Percentiles rank a stretch among this genome's conserved stretches.
Conservation (phyloP, 441 rosid genomes). For the Omphalea diandra region DNA sequence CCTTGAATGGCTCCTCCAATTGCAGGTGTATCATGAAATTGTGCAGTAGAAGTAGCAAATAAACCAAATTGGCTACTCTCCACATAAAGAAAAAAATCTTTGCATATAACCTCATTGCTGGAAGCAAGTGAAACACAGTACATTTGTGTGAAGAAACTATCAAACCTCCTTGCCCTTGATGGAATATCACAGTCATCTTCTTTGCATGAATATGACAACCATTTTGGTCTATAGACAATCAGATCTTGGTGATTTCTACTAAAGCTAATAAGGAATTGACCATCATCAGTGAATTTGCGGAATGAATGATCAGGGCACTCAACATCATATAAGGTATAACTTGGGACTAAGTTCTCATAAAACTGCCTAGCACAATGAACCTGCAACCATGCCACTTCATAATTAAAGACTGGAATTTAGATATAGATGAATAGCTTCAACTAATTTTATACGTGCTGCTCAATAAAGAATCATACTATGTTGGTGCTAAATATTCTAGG, state of each 20-base stretch:
- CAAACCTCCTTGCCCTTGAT: constrained; percentile 63
- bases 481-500: background rate
- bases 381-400: constrained; percentile 40
- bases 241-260: constrained; percentile 82
- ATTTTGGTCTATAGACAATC: constrained; percentile 85
- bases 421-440: constrained; percentile 5
- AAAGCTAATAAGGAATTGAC: constrained; percentile 85
- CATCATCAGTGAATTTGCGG: constrained; percentile 94
- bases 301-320: constrained; percentile 89
- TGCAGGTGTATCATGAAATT: constrained; percentile 78
- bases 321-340: constrained; percentile 74
- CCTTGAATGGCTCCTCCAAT: constrained; percentile 72
- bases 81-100: constrained; percentile 85
- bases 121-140: constrained; percentile 77
- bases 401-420: constrained; percentile 7
- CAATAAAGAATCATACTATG: background rate
- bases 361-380: constrained; percentile 77
- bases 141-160: constrained; percentile 81
- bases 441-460: background rate
- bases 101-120: constrained; percentile 78
- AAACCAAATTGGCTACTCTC: constrained; percentile 66
- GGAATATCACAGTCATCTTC: constrained; percentile 67
- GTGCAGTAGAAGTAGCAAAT: constrained; percentile 91
- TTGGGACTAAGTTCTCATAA: constrained; percentile 92
- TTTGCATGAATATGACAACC: constrained; percentile 74